Evolutionary conservation across 225 moss, liverwort and hornwort species (phyloP), one percentile per base, ranked within the genome.

Genomic region (Polytrichum formosum): DNA sequence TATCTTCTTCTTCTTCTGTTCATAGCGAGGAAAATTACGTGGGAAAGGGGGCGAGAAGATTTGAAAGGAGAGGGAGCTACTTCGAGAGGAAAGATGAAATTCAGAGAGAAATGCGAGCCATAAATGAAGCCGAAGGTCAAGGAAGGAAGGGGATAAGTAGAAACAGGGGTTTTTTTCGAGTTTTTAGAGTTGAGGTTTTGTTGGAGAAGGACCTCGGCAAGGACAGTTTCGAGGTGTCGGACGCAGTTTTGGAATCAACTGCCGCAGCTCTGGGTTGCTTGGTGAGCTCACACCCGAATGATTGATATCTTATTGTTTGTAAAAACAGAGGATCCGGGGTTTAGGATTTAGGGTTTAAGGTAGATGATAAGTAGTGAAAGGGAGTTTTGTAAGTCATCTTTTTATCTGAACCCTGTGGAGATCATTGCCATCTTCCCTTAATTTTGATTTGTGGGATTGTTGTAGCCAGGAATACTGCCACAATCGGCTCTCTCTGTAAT

Each of bases 121-220:
- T 53, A 29, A 65, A 2, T 20, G 19, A 16, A 37, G 20, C 35
- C 30, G 10, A 13, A 67, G 75, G 55, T 70, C 69, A 28, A 62
- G 33, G 37, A 26, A 25, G 53, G 60, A 31, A 55, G 2, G 67
- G 68, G 59, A 62, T 26, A 64, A 63, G 75, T 68, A 78, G 55
- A 74, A 79, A 68, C 67, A 66, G 10, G 7, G 96, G 96, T 2
- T 87, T 67, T 70, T 91, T 90, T 73, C 80, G 94, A 66, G 75
- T 94, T 56, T 91, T 85, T 61, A 81, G 83, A 79, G 83, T 98
- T 20, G 90, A 94, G 75, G 94, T 98, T 55, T 75, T 75, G 62
- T 68, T 94, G 63, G 94, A 87, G 63, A 76, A 64, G 4, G 98
- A 98, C 72, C 68, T 84, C 30, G 98, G 98, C 25, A 94, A 94